A percentile compares a stretch with the other conserved stretches of the same genome.
Conservation (phyloP, 2,329 filamentous ascomycete genomes). For the Alternaria longipes region DNA sequence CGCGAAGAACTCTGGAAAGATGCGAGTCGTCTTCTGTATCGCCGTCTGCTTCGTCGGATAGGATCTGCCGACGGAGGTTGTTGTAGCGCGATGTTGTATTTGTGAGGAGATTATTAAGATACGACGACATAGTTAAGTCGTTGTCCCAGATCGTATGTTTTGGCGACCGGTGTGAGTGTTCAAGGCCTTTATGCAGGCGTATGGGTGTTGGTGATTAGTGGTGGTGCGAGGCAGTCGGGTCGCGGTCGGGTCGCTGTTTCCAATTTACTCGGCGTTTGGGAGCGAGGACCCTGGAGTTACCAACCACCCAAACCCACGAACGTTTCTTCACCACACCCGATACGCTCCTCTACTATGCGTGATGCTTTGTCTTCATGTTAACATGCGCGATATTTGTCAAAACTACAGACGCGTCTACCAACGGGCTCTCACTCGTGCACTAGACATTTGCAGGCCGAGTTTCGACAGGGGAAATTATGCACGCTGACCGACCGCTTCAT, state of each 20-base stretch:
- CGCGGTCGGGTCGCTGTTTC: conserved; percentile 20
- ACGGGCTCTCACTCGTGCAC: neutral
- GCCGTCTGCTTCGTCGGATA: conserved; percentile 67
- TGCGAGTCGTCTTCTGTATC: conserved; percentile 86
- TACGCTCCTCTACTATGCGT: neutral
- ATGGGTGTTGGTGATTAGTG: conserved; percentile 11
- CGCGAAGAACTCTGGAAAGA: conserved; percentile 89
- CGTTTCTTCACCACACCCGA: neutral
- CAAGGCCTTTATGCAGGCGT: conserved; percentile 5
- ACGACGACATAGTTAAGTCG: conserved; percentile 64
- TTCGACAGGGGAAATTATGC: neutral
- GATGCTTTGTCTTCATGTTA: neutral
- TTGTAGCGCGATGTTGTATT: conserved; percentile 66
- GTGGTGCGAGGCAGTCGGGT: conserved; percentile 8
- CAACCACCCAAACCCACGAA: conserved; percentile 4
- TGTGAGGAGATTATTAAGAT: conserved; percentile 77
- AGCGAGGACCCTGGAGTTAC: conserved; percentile 11
- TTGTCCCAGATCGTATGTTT: neutral
- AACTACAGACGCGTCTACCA: neutral
- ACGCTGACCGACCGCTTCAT: conserved; percentile 2
- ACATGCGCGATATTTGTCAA: neutral
- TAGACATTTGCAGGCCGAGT: neutral
- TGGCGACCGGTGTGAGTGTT: neutral
- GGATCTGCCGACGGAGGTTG: conserved; percentile 69
- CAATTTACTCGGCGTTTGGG: conserved; percentile 24